These are phyloP conservation scores for Dimocarpus longan DNA, from an alignment of 345 rosid genomes.

Conservation along the genomic window DNA sequence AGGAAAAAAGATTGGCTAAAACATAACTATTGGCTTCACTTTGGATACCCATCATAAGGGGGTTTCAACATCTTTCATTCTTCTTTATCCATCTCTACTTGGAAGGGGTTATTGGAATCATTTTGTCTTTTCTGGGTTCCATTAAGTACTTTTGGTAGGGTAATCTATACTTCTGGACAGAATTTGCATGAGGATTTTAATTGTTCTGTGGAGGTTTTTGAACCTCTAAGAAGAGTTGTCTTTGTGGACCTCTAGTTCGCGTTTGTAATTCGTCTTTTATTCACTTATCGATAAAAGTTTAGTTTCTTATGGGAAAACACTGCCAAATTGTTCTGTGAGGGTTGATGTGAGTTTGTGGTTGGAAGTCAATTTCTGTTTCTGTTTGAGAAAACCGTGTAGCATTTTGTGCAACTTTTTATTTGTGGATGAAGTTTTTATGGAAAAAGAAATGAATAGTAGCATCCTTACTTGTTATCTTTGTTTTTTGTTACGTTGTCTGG, in stretches of 20 bases:
- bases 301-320: not conserved
- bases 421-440: too few species aligned
- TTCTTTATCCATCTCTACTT: not conserved
- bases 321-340: not conserved
- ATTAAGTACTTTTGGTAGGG: not conserved
- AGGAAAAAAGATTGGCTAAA: too few species aligned
- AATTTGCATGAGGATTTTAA: not conserved
- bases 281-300: not conserved
- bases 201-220: not conserved
- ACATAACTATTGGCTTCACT: not conserved
- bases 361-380: not conserved
- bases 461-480: too few species aligned
- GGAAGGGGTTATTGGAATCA: not conserved
- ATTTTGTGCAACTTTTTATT: not conserved
- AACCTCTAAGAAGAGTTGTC: not conserved
- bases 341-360: not conserved
- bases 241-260: not conserved
- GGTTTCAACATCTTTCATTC: too few species aligned
- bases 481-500: too few species aligned
- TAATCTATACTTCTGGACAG: not conserved
- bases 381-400: conserved; percentile 1
- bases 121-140: not conserved
- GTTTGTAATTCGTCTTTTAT: not conserved
- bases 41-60: not conserved
- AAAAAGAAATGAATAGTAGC: too few species aligned